Evolutionary conservation across 495 filamentous ascomycete species (phyloP).

Genomic region (Podospora bellae-mahoneyi): DNA sequence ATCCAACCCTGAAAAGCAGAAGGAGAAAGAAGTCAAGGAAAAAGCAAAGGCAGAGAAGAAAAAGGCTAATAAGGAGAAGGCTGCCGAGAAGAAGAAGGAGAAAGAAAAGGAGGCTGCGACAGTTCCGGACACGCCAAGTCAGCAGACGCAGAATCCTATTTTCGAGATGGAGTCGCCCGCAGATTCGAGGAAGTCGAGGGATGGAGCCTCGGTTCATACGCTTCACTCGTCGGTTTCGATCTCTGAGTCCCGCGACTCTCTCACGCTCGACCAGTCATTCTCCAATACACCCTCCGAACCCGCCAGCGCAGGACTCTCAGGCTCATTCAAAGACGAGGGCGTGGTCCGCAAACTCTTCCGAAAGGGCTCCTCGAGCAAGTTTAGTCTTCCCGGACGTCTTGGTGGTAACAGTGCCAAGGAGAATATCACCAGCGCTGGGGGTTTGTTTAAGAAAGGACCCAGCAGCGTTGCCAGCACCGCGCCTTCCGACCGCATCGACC

Average conservation of each 20-base stretch:
- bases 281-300: conserved; percentile 66
- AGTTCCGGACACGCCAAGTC: conserved; percentile 19
- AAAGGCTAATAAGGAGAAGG: conserved; percentile 33
- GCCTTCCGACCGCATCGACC: conserved; percentile 41
- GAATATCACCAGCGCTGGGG: conserved; percentile 1
- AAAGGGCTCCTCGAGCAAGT: conserved; percentile 77
- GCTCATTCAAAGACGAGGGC: conserved; percentile 46
- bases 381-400: conserved; percentile 61
- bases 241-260: conserved; percentile 70
- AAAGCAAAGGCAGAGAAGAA: conserved; percentile 31
- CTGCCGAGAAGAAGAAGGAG: conserved; percentile 36
- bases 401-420: conserved; percentile 53
- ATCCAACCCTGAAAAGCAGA: conserved; percentile 39
- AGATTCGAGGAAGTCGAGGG: conserved; percentile 59
- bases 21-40: conserved; percentile 30
- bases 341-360: conserved; percentile 70
- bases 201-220: conserved; percentile 50
- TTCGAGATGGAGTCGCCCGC: conserved; percentile 52
- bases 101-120: conserved; percentile 15
- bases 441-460: conserved; percentile 61
- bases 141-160: background rate
- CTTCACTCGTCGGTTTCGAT: conserved; percentile 48
- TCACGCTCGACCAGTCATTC: conserved; percentile 59
- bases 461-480: conserved; percentile 46
- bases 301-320: conserved; percentile 37